phyloP scores from a whole-genome alignment of 805 yeast species.

The Ogataea ganodermae region DNA sequence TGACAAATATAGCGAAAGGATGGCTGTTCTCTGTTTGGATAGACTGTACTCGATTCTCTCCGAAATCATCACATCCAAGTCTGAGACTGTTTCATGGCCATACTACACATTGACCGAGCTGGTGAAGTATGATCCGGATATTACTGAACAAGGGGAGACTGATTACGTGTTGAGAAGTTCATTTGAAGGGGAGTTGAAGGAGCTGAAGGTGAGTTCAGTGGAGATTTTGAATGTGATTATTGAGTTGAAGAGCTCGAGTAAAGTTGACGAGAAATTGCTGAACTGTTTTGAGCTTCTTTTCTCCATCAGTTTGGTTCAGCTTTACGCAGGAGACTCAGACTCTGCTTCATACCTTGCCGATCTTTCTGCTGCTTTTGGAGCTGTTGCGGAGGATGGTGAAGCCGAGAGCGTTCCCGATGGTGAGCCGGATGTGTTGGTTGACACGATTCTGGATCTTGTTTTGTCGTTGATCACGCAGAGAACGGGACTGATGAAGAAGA shows the following conservation, averaged over 20 bases:
- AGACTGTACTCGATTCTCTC: conserved; percentile 70
- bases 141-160: conserved; percentile 19
- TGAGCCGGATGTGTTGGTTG: conserved; percentile 20
- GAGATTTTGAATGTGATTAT: conserved; percentile 48
- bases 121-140: conserved; percentile 14
- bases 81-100: conserved; percentile 55
- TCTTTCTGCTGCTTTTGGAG: conserved; percentile 59
- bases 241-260: conserved; percentile 35
- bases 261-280: conserved; percentile 30
- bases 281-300: conserved; percentile 70
- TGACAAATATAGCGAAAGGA: conserved; percentile 29
- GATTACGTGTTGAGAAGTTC: conserved; percentile 24
- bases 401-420: conserved; percentile 33
- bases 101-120: conserved; percentile 44
- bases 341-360: conserved; percentile 76
- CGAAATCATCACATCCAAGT: conserved; percentile 19
- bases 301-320: conserved; percentile 74
- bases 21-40: conserved; percentile 52
- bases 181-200: conserved; percentile 61
- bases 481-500: conserved; percentile 56
- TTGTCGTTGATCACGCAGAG: conserved; percentile 59
- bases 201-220: conserved; percentile 50
- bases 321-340: conserved; percentile 77
- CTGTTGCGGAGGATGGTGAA: conserved; percentile 40
- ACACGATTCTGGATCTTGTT: conserved; percentile 50